A percentile compares a stretch with the other conserved stretches of the same genome.
phyloP scores from a whole-genome alignment of 805 yeast species.

The Schwanniomyces vanrijiae region DNA sequence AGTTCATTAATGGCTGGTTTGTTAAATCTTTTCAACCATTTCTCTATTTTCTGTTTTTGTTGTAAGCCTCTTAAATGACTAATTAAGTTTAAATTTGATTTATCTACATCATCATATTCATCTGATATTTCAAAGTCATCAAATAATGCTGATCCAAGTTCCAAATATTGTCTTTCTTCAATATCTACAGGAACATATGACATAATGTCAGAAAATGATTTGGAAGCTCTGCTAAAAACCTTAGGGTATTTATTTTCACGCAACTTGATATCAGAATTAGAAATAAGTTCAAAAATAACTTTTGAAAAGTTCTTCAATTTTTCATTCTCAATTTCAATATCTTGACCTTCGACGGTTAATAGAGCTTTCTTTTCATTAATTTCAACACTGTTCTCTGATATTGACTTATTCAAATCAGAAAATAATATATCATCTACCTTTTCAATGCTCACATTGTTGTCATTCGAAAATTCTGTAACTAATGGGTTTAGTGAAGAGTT shows the following conservation, averaged over 20 bases:
- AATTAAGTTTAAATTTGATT: constrained; percentile 10
- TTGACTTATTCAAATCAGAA: constrained; percentile 39
- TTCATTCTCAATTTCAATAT: constrained; percentile 4
- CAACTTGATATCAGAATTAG: constrained; percentile 17
- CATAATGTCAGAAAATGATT: constrained; percentile 21
- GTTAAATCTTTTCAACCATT: constrained; percentile 57
- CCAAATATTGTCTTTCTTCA: constrained; percentile 43
- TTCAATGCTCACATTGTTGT: constrained; percentile 24
- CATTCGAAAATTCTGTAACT: constrained; percentile 9
- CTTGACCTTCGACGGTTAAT: neutral
- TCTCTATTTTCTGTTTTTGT: constrained; percentile 47
- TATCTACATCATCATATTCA: constrained; percentile 10
- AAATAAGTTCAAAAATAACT: constrained; percentile 17
- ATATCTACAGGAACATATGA: constrained; percentile 8
- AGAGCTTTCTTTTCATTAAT: constrained; percentile 17
- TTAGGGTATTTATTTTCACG: constrained; percentile 30
- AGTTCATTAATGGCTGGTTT: constrained; percentile 29
- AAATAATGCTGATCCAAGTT: constrained; percentile 63
- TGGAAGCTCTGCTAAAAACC: constrained; percentile 7
- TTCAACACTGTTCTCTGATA: constrained; percentile 13
- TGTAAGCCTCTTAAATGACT: constrained; percentile 15
- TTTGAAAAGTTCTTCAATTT: constrained; percentile 10
- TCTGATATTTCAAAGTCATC: constrained; percentile 17
- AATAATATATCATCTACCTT: constrained; percentile 51
- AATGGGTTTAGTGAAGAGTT: constrained; percentile 41